Percentiles rank a stretch among this genome's conserved stretches.
These are phyloP conservation scores for Wilcoxina mikolae DNA, from an alignment of 495 filamentous ascomycete species.

Conservation along the genomic window DNA sequence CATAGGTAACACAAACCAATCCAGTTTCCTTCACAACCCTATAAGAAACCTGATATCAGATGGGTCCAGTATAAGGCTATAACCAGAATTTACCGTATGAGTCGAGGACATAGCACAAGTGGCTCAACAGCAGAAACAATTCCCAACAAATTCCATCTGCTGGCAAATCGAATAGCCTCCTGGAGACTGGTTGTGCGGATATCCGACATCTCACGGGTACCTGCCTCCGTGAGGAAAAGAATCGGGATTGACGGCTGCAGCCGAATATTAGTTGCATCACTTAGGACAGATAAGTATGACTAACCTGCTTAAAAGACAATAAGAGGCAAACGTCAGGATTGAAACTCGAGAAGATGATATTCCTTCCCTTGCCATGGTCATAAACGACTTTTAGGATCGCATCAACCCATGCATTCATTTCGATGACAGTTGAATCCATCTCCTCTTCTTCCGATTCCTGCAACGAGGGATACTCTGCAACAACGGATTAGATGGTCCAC, in stretches of 20 bases:
- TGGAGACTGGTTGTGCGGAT: conserved; percentile 84
- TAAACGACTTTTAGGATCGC: conserved; percentile 82
- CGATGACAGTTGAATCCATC: conserved; percentile 94
- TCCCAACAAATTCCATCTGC: conserved; percentile 83
- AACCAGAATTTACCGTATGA: conserved; percentile 39
- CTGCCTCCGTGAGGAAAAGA: conserved; percentile 84
- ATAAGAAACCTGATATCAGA: background rate
- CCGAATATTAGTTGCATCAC: conserved; percentile 6
- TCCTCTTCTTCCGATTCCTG: conserved; percentile 84
- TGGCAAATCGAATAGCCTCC: conserved; percentile 87
- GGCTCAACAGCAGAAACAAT: conserved; percentile 75
- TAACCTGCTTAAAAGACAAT: conserved; percentile 73
- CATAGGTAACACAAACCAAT: conserved; percentile 92
- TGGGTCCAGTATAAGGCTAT: background rate
- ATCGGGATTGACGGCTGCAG: conserved; percentile 71
- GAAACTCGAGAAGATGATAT: conserved; percentile 92
- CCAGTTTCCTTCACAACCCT: conserved; percentile 92
- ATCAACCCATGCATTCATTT: conserved; percentile 94
- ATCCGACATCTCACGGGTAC: conserved; percentile 54
- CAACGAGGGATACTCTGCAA: conserved; percentile 85
- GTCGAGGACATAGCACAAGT: conserved; percentile 69
- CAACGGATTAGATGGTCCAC: conserved; percentile 6
- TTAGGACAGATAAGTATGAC: background rate
- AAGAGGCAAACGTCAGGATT: conserved; percentile 92
- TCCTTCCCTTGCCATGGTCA: conserved; percentile 46